Evolutionary conservation across 495 filamentous ascomycete genomes (phyloP).

Genomic region (Penicillium riverlandense): DNA sequence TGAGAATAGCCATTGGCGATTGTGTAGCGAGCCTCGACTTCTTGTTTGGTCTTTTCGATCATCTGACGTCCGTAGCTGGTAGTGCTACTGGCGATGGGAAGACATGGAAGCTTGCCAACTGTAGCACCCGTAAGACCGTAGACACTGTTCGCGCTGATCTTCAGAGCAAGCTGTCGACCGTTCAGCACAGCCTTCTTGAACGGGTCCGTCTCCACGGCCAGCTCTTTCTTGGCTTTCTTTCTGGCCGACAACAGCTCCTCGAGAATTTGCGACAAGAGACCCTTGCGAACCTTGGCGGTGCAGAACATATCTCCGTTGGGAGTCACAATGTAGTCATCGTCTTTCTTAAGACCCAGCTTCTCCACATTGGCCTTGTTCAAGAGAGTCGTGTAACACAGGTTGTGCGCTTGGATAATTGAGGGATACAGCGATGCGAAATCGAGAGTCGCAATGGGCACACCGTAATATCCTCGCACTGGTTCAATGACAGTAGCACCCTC

Average conservation of each 20-base stretch:
- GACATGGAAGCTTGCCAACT: constrained; percentile 89
- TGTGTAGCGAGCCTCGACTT: constrained; percentile 82
- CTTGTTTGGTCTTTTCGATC: constrained; percentile 94
- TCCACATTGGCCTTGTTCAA: constrained; percentile 75
- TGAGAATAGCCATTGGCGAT: constrained; percentile 91
- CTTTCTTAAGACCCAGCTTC: constrained; percentile 64
- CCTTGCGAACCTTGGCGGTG: constrained; percentile 82
- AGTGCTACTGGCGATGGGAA: constrained; percentile 92
- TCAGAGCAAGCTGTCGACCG: constrained; percentile 92
- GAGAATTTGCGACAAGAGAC: constrained; percentile 87
- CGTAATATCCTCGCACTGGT: constrained; percentile 84
- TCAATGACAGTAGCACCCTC: constrained; percentile 98
- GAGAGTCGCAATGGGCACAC: constrained; percentile 89
- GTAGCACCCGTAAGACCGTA: constrained; percentile 97
- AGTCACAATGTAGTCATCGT: constrained; percentile 93
- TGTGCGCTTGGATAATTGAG: constrained; percentile 98
- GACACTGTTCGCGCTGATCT: constrained; percentile 95
- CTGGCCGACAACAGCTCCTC: constrained; percentile 83
- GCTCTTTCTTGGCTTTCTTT: constrained; percentile 73
- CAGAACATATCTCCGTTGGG: constrained; percentile 92
- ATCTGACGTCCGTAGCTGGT: constrained; percentile 95
- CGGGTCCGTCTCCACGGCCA: neutral
- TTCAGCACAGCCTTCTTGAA: constrained; percentile 85
- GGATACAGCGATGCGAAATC: constrained; percentile 99
- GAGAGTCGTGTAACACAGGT: constrained; percentile 95